Base-by-base conservation (phyloP, 768 basidiomycete genomes). In the Hygrocybe punicea region DNA sequence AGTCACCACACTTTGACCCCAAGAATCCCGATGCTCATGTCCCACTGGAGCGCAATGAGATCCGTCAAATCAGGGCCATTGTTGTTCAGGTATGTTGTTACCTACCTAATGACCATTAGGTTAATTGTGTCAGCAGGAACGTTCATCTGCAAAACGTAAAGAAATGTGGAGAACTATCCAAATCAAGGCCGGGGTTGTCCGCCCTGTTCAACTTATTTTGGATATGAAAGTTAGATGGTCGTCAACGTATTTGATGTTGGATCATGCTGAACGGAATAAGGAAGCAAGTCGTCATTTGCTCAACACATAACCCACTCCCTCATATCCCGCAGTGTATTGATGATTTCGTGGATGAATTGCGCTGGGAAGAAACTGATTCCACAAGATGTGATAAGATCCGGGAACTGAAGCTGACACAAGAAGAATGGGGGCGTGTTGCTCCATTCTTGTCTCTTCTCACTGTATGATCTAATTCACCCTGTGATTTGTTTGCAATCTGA, bases 161-260 rank as follows among this genome's bases (percentile, higher is more conserved):
- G 61, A 65, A 36, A 37, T 63, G 14, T 68, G 64, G 42, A 45
- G 48, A 10, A 50, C 47, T 5, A 55, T 71, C 46, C 67, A 68
- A 34, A n/a, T 13, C 0, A 54, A 53, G 23, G 58, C 23, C 8
- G 17, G 33, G 34, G 34, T 44, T 11, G 13, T 29, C n/a, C 40
- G 17, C 14, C 58, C 57, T 6, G 10, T 57, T 17, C 60, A 64
- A 29, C 63, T 71, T 19, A 51, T 72, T 14, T 53, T 71, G 21
- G 66, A 72, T 25, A 72, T 72, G 70, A 58, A 57, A 16, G 63
- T 72, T 34, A 54, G 60, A 3, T 73, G 72, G 72, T 67, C 64
- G 2, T 73, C 69, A 23, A 72, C 67, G 13, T 67, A 66, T 59
- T 34, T 60, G 1, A 73, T 73, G 72, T 56, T 71, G 4, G 35